Conservation (phyloP, 495 filamentous ascomycete species). For the Penicillium daleae region DNA sequence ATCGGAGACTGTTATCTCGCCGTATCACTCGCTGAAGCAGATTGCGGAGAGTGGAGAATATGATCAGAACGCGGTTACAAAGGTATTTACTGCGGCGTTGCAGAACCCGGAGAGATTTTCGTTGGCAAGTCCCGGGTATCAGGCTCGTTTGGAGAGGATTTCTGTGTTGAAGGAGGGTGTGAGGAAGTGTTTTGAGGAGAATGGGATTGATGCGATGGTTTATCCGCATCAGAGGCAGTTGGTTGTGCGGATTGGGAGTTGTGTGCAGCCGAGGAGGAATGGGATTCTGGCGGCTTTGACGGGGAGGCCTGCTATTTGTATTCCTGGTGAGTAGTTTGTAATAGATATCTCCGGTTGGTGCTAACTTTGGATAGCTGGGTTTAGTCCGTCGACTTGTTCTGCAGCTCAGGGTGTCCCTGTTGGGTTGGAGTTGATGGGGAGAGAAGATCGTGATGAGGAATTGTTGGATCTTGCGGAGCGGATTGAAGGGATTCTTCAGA, state of each 20-base stretch:
- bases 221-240: constrained; percentile 71
- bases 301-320: constrained; percentile 63
- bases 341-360: too few species aligned
- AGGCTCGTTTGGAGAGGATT: constrained; percentile 45
- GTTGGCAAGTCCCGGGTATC: constrained; percentile 50
- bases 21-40: constrained; percentile 45
- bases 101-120: constrained; percentile 37
- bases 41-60: constrained; percentile 63
- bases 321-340: constrained; percentile 49
- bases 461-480: constrained; percentile 55
- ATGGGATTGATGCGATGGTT: constrained; percentile 59
- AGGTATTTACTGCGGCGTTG: constrained; percentile 38
- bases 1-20: constrained; percentile 37
- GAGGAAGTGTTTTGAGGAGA: constrained; percentile 46
- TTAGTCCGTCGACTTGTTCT: constrained; percentile 44
- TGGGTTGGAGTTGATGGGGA: constrained; percentile 66
- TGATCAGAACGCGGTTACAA: constrained; percentile 46
- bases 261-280: constrained; percentile 61
- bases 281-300: constrained; percentile 68
- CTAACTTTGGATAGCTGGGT: constrained; percentile 37
- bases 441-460: constrained; percentile 53
- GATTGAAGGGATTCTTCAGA: constrained; percentile 44
- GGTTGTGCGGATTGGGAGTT: constrained; percentile 58
- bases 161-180: constrained; percentile 50
- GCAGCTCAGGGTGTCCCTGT: constrained; percentile 62